phyloP scores from a whole-genome alignment of 164 flowering plant species.

The Magnolia changhungtana region DNA sequence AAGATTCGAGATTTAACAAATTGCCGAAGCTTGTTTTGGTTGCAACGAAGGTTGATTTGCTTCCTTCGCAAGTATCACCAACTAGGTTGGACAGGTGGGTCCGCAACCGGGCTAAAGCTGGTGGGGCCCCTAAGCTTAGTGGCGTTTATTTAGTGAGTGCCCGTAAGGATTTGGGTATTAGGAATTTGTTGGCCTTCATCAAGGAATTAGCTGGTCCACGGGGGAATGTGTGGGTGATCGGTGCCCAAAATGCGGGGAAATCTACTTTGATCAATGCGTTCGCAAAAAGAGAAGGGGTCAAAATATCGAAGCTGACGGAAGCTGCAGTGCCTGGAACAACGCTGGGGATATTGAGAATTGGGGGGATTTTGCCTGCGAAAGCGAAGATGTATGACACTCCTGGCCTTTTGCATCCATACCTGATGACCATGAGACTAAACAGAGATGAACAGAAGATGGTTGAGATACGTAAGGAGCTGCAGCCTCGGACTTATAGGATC shows the following conservation, averaged over 20 bases:
- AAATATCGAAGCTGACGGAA: slow-evolving; percentile 77
- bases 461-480: slow-evolving; percentile 85
- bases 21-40: slow-evolving; percentile 86
- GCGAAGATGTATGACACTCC: slow-evolving; percentile 98
- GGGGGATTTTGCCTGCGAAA: slow-evolving; percentile 83
- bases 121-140: slow-evolving; percentile 80
- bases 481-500: slow-evolving; percentile 76
- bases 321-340: slow-evolving; percentile 98
- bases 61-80: slow-evolving; percentile 84
- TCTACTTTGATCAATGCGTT: slow-evolving; percentile 86
- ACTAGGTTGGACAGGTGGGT: slow-evolving; percentile 92
- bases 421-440: slow-evolving; percentile 77
- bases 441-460: slow-evolving; percentile 93
- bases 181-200: slow-evolving; percentile 67
- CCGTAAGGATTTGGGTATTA: slow-evolving; percentile 79
- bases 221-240: slow-evolving; percentile 96
- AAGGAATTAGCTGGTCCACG: slow-evolving; percentile 92
- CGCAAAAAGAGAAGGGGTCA: slow-evolving; percentile 72
- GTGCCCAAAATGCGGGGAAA: slow-evolving; percentile 96
- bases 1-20: slow-evolving; percentile 38
- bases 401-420: slow-evolving; percentile 85
- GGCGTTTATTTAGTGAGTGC: slow-evolving; percentile 91
- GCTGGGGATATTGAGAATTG: slow-evolving; percentile 86
- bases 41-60: slow-evolving; percentile 94
- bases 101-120: slow-evolving; percentile 77